phyloP scores from a whole-genome alignment of 1,139 yeast species.

The Yamadazyma kanchanaburiensis region DNA sequence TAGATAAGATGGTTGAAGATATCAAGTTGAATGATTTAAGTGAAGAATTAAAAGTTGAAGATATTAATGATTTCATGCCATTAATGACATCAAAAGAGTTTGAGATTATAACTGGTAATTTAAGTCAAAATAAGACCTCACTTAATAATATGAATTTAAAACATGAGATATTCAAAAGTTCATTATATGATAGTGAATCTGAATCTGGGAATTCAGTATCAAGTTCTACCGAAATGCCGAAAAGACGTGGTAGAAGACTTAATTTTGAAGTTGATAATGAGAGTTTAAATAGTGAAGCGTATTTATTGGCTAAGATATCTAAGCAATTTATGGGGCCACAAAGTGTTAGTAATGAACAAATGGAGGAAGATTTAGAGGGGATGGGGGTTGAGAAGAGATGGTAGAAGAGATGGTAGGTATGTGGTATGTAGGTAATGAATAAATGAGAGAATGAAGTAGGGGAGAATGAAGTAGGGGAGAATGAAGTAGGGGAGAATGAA shows the following conservation, averaged over 20 bases:
- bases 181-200: slow-evolving; percentile 42
- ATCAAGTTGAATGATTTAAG: slow-evolving; percentile 8
- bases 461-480: too few species aligned
- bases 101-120: slow-evolving; percentile 38
- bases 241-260: slow-evolving; percentile 21
- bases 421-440: too few species aligned
- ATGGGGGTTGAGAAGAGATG: slow-evolving; percentile 39
- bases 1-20: slow-evolving; percentile 2
- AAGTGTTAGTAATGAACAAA: slow-evolving; percentile 32
- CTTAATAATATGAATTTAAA: slow-evolving; percentile 17
- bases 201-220: slow-evolving; percentile 25
- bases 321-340: slow-evolving; percentile 45
- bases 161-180: slow-evolving; percentile 40
- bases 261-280: slow-evolving; percentile 18
- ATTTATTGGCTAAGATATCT: slow-evolving; percentile 41
- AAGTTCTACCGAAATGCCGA: slow-evolving; percentile 11
- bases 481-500: too few species aligned
- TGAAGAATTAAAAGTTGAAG: slow-evolving; percentile 5
- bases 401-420: too few species aligned
- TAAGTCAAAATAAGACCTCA: slow-evolving; percentile 16
- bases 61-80: slow-evolving; percentile 40
- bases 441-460: too few species aligned
- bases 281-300: slow-evolving; percentile 32
- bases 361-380: slow-evolving; percentile 30
- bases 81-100: slow-evolving; percentile 36